Conservation (phyloP, 257 asterid genomes). For the Jacaranda mimosifolia region DNA sequence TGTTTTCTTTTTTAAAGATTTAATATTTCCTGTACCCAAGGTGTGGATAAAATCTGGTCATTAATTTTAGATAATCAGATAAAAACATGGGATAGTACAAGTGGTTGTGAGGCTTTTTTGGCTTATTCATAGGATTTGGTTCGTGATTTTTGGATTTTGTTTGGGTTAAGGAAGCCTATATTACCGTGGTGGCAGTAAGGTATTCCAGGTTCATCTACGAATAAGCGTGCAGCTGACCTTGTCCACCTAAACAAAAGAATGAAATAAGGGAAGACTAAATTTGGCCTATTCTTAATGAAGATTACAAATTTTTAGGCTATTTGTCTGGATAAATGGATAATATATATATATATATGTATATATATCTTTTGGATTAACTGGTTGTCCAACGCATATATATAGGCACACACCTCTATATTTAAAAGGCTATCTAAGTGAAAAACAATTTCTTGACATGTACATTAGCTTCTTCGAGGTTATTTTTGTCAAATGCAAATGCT, state of each 20-base stretch:
- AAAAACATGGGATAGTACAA: not conserved
- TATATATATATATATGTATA: not conserved
- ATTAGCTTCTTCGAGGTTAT: too few relatives aligned
- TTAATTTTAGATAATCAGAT: slow-evolving; percentile 10
- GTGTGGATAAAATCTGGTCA: slow-evolving; percentile 26
- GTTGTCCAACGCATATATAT: too few relatives aligned
- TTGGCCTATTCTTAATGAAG: not conserved
- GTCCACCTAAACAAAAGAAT: not conserved
- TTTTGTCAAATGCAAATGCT: too few relatives aligned
- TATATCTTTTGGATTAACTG: not conserved
- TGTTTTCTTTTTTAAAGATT: not conserved
- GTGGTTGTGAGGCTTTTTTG: slow-evolving; percentile 11
- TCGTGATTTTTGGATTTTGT: slow-evolving; percentile 2
- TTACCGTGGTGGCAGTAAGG: slow-evolving; percentile 4
- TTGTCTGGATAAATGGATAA: not conserved
- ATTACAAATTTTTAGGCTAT: not conserved
- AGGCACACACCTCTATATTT: too few relatives aligned
- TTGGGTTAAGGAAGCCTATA: not conserved
- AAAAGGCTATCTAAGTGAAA: too few relatives aligned
- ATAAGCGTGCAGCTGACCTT: not conserved
- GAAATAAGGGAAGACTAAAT: not conserved
- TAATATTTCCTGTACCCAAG: slow-evolving; percentile 22
- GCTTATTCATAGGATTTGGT: slow-evolving; percentile 12
- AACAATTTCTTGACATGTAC: too few relatives aligned
- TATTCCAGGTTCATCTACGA: not conserved